Percentiles rank a stretch among this genome's conserved stretches.
Conservation (phyloP, 2,329 filamentous ascomycete genomes). For the Orbilia ellipsospora region DNA sequence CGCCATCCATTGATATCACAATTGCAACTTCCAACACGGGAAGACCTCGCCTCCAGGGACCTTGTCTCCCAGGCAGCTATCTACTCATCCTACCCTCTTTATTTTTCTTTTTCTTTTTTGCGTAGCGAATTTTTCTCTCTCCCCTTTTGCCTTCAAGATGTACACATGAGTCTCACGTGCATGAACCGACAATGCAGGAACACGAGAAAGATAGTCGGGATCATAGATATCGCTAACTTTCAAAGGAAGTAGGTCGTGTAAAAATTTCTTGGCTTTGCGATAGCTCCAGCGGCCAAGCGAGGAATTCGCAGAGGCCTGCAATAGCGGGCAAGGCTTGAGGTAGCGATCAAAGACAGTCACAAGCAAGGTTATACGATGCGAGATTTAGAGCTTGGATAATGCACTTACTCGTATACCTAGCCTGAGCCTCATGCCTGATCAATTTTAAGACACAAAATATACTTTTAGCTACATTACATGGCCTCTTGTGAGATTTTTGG, state of each 20-base stretch:
- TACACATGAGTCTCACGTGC: constrained; percentile 18
- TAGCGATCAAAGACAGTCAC: neutral
- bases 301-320: neutral
- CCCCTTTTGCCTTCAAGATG: too few relatives aligned
- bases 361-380: neutral
- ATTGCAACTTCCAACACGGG: constrained; percentile 39
- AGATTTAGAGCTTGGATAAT: too few relatives aligned
- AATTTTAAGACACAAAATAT: neutral
- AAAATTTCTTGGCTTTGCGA: constrained; percentile 10
- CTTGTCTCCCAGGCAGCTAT: constrained; percentile 36
- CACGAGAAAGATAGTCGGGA: constrained; percentile 6
- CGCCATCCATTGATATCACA: neutral
- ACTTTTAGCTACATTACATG: neutral
- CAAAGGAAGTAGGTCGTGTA: constrained; percentile 16
- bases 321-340: neutral
- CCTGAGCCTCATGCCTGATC: neutral
- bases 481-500: constrained; percentile 18
- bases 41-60: constrained; percentile 10
- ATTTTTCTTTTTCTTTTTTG: neutral
- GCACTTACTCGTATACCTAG: neutral
- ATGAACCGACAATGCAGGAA: constrained; percentile 46
- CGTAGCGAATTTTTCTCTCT: neutral
- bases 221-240: constrained; percentile 6
- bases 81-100: neutral
- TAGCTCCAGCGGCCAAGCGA: constrained; percentile 12